phyloP scores from a whole-genome alignment of 2,329 filamentous ascomycete species.

The Trichoderma aggressivum region DNA sequence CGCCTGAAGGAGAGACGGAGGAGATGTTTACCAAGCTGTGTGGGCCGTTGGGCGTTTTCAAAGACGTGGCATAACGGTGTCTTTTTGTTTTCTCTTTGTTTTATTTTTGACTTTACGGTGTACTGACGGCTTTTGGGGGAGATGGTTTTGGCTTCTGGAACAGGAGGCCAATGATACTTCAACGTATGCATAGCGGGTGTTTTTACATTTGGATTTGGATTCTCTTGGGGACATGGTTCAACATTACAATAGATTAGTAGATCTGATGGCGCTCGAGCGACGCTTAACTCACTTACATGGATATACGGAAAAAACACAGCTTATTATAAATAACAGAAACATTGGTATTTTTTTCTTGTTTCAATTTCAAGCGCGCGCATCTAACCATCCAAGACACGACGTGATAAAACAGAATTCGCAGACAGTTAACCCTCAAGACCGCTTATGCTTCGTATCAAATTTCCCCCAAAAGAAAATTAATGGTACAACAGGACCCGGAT shows the following conservation, averaged over 20 bases:
- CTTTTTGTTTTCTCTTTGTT: background rate
- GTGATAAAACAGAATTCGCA: background rate
- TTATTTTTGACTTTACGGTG: background rate
- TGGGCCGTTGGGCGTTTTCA: conserved; percentile 52
- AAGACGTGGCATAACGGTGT: conserved; percentile 30
- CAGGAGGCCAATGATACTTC: conserved; percentile 27
- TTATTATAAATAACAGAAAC: background rate
- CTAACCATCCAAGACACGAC: background rate
- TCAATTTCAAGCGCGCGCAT: background rate
- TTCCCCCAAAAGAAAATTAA: background rate
- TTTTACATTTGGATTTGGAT: conserved; percentile 18
- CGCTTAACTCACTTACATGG: background rate
- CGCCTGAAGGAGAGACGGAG: conserved; percentile 74
- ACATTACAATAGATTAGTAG: conserved; percentile 12
- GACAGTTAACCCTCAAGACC: conserved; percentile 12
- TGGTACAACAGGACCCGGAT: conserved; percentile 15
- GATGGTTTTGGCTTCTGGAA: background rate
- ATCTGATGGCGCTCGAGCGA: conserved; percentile 5
- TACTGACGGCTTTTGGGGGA: background rate
- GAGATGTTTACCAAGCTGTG: conserved; percentile 82
- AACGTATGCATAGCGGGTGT: conserved; percentile 35
- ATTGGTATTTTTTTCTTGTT: background rate
- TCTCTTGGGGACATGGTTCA: conserved; percentile 4
- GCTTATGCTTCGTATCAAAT: conserved; percentile 18
- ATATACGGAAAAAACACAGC: background rate